These are phyloP conservation scores for Phialemonium atrogriseum DNA, from an alignment of 2,329 filamentous ascomycete genomes.

Conservation along the genomic window DNA sequence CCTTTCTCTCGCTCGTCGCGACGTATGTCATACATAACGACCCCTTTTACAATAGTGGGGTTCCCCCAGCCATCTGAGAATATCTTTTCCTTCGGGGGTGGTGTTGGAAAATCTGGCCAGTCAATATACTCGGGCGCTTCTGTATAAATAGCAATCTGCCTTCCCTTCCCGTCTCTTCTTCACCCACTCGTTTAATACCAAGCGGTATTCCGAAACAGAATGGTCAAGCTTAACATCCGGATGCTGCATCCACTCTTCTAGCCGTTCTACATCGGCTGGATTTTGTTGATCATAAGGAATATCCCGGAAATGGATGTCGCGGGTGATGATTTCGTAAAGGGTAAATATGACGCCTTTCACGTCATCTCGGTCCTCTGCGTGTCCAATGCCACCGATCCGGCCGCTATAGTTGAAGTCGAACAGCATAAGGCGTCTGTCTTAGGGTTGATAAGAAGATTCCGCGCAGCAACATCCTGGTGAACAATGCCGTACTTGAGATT, in stretches of 20 bases:
- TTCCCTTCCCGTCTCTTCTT: constrained; percentile 1
- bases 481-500: constrained; percentile 27
- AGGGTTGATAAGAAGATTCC: constrained; percentile 27
- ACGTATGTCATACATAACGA: not conserved
- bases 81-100: not conserved
- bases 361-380: constrained; percentile 16
- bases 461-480: constrained; percentile 28
- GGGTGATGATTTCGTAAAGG: constrained; percentile 24
- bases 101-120: constrained; percentile 3
- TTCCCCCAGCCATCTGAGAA: not conserved
- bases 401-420: constrained; percentile 26
- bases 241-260: constrained; percentile 21
- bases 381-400: constrained; percentile 11
- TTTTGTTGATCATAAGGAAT: constrained; percentile 6
- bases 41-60: not conserved
- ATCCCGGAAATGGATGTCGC: constrained; percentile 10
- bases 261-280: constrained; percentile 12
- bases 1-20: not conserved
- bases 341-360: constrained; percentile 25
- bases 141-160: not conserved
- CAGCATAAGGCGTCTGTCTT: constrained; percentile 22
- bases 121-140: constrained; percentile 5
- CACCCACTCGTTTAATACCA: constrained; percentile 1
- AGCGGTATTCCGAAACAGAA: constrained; percentile 1
- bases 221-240: constrained; percentile 21